Evolutionary conservation across 1,284 basidiomycete species (phyloP).

Genomic region (Tetrapyrgos nigripes): DNA sequence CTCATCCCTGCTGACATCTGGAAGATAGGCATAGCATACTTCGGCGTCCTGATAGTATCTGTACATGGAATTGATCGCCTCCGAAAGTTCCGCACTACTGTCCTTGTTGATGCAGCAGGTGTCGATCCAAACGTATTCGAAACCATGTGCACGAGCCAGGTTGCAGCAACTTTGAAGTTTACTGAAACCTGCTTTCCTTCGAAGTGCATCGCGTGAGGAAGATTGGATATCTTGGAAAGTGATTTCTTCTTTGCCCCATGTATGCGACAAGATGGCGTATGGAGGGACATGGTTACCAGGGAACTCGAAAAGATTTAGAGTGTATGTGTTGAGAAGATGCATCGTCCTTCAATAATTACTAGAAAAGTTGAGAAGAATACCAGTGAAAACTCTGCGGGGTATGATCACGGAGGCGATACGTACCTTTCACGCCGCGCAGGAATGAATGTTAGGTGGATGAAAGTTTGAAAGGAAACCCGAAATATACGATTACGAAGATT

Average conservation of each 20-base stretch:
- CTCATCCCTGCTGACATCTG: neutral
- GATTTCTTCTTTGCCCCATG: neutral
- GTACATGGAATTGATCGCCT: conserved; percentile 4
- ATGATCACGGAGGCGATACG: too few species aligned
- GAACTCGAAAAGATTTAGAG: neutral
- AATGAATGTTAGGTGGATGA: too few species aligned
- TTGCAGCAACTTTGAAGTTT: neutral
- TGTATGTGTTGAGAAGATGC: neutral
- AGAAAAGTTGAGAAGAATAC: too few species aligned
- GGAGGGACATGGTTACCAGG: neutral
- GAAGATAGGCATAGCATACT: neutral
- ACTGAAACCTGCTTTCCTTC: neutral
- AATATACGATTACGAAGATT: too few species aligned
- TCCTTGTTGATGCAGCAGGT: conserved; percentile 4
- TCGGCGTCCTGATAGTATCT: neutral
- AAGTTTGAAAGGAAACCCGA: too few species aligned
- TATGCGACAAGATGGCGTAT: conserved; percentile 1
- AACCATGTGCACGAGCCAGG: neutral
- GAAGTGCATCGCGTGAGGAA: neutral
- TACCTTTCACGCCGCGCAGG: too few species aligned
- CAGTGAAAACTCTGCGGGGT: too few species aligned
- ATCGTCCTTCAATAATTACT: neutral
- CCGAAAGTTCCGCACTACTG: conserved; percentile 2
- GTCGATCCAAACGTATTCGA: neutral
- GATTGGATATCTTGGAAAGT: neutral